Base-by-base conservation (phyloP, 352 stramenopile genomes). In the Globisporangium takayamanum region DNA sequence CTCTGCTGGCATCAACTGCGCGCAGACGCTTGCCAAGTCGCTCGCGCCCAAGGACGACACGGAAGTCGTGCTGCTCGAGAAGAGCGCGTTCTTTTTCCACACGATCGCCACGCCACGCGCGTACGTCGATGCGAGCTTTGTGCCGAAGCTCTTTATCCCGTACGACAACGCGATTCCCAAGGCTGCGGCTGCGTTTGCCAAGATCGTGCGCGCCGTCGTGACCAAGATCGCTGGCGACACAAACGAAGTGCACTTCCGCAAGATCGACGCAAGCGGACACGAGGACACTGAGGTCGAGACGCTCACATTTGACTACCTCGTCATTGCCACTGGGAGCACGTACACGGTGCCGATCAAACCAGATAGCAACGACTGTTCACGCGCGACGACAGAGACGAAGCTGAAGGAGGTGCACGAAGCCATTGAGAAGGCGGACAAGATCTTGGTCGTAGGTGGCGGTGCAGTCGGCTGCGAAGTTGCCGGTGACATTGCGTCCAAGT, bases 321-420 rank as follows among this genome's bases (percentile, higher is more conserved):
- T 89, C 33, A 51, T 89, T 30, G 79, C 79, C 20, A 89, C 77
- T 0, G 74, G 74, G 14, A 82, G 69, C 63, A 83, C 66, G 51
- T 87, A 87, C 73, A 66, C 75, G 4, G 63, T 70, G 49, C 79
- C 79, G 0, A 81, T 88, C 53, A 90, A 88, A 50, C 72, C 69
- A 26, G 65, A 69, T 41, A 25, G 44, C 52, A 52, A 63, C n/a
- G 37, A 73, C 52, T 69, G 39, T n/a, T 56, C 57, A 25, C 68
- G 63, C 5, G 50, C 53, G 2, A 16, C 37, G 22, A 71, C 63
- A 0, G 70, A 80, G 47, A 11, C 33, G 0, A 67, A 75, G 39
- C 57, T 86, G 12, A 28, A 61, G 3, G 57, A 75, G 28, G 64
- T 75, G 18, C 59, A 47, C 39, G 53, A 66, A 3, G 55, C 68